Conservation (phyloP, 495 filamentous ascomycete genomes). For the Neurospora sp. region DNA sequence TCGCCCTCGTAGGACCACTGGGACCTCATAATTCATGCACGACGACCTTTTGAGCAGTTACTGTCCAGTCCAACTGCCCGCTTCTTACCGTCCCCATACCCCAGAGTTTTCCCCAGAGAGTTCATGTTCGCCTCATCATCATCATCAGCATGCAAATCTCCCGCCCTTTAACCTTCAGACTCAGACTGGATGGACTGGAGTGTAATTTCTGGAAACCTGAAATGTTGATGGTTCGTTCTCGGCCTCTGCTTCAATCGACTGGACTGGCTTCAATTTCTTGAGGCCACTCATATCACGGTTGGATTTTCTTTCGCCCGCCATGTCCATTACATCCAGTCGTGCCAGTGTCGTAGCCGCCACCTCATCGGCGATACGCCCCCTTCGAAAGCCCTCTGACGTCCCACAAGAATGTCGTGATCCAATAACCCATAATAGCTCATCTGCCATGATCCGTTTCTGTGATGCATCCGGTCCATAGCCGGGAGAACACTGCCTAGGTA, state of each 20-base stretch:
- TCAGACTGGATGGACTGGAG: not conserved
- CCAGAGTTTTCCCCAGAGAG: not conserved
- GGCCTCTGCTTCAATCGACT: not conserved
- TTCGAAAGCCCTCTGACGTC: not conserved
- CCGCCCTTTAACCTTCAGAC: not conserved
- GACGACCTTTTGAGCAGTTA: not conserved
- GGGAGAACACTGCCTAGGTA: not conserved
- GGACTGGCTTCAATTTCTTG: not conserved
- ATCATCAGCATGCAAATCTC: not conserved
- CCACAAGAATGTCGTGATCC: not conserved
- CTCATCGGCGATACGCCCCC: not conserved
- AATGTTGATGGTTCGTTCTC: not conserved
- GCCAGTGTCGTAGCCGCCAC: not conserved
- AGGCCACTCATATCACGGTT: not conserved
- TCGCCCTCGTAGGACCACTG: not conserved
- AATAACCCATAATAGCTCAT: not conserved
- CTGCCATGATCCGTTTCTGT: not conserved
- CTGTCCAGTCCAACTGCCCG: not conserved
- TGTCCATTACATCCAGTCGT: not conserved
- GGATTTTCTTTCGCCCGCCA: not conserved
- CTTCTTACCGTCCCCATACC: not conserved
- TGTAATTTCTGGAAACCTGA: not conserved
- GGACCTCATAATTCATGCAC: not conserved
- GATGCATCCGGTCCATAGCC: not conserved
- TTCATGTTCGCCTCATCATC: not conserved